A percentile compares a stretch with the other conserved stretches of the same genome.
These are phyloP conservation scores for Domatiomyces catenatus DNA, from an alignment of 2,329 filamentous ascomycete genomes.

Conservation along the genomic window DNA sequence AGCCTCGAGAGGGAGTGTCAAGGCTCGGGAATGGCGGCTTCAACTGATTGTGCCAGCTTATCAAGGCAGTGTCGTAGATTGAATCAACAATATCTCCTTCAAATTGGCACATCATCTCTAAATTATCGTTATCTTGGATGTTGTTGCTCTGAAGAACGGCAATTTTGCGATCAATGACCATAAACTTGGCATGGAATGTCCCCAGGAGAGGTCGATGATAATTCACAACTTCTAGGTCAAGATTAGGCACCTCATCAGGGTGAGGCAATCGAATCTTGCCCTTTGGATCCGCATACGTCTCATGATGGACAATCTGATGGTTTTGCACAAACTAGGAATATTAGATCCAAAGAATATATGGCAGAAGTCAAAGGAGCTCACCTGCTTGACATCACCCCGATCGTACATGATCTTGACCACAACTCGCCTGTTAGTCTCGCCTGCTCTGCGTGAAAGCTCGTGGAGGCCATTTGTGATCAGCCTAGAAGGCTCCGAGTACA, in stretches of 20 bases:
- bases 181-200: constrained; percentile 65
- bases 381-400: constrained; percentile 49
- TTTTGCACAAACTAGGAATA: constrained; percentile 34
- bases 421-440: constrained; percentile 39
- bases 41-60: constrained; percentile 54
- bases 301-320: constrained; percentile 44
- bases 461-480: constrained; percentile 53
- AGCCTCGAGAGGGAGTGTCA: constrained; percentile 32
- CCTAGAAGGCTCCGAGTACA: constrained; percentile 49
- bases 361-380: constrained; percentile 11
- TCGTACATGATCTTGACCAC: constrained; percentile 65
- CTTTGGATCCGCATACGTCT: constrained; percentile 39
- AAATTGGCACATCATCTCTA: constrained; percentile 66
- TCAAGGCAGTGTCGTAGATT: constrained; percentile 57
- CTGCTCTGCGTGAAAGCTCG: constrained; percentile 53
- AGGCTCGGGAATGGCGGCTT: constrained; percentile 44
- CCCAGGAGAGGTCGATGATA: constrained; percentile 55
- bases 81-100: constrained; percentile 64
- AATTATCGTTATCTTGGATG: constrained; percentile 60
- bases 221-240: constrained; percentile 59
- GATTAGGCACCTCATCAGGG: constrained; percentile 50
- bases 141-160: constrained; percentile 64
- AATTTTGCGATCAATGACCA: constrained; percentile 58
- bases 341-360: background rate
- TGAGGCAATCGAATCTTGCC: constrained; percentile 44